phyloP scores from a whole-genome alignment of 208 protist species.

The Baffinella frigidus region DNA sequence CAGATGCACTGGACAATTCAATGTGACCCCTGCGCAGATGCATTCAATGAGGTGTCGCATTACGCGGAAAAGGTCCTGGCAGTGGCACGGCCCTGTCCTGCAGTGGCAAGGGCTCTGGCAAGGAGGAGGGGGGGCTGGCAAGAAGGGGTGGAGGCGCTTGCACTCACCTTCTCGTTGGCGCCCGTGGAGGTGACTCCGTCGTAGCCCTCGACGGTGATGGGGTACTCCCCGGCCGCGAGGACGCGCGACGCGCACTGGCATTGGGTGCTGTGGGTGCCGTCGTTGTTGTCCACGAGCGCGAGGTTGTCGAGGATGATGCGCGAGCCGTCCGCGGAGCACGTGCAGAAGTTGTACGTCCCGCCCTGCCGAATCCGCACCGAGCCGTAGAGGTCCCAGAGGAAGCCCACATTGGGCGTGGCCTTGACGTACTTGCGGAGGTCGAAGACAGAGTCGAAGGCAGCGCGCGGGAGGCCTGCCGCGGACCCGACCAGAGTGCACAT shows the following conservation, averaged over 20 bases:
- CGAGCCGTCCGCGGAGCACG: constrained; percentile 1
- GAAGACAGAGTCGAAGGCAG: no score
- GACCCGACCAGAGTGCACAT: no score
- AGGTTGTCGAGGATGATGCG: background rate
- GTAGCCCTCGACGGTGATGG: background rate
- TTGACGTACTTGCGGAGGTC: constrained; percentile 18
- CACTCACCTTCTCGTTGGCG: background rate
- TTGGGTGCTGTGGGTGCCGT: background rate
- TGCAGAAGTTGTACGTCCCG: constrained; percentile 23
- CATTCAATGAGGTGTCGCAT: no score
- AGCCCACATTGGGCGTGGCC: background rate
- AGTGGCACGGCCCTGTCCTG: no score
- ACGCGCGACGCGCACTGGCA: no score
- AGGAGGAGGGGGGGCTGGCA: background rate
- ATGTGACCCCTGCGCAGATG: no score
- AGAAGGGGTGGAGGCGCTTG: background rate
- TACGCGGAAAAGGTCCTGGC: no score
- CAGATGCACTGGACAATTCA: no score
- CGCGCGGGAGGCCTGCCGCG: no score
- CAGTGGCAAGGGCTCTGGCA: no score
- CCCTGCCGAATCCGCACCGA: background rate
- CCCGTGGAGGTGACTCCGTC: background rate
- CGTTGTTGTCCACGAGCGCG: background rate
- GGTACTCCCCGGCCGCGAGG: no score
- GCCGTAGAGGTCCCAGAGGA: background rate